phyloP scores from a whole-genome alignment of 2,329 filamentous ascomycete genomes.

The Fusarium sp. region DNA sequence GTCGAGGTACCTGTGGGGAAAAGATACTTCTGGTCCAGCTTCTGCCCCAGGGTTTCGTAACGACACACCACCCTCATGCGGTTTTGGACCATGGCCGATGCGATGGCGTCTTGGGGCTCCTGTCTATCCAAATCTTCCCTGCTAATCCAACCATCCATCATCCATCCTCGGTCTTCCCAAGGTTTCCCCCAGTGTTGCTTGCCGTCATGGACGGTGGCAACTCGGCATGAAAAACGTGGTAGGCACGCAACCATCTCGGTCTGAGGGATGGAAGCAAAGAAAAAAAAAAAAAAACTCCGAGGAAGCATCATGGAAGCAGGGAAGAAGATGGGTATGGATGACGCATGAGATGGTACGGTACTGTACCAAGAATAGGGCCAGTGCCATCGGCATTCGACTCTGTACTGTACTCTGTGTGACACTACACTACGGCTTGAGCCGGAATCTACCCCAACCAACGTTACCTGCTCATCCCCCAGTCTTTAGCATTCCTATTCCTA shows the following conservation, averaged over 20 bases:
- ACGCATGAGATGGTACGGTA: conserved; percentile 18
- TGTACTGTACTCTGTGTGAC: not conserved
- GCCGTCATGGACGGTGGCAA: conserved; percentile 28
- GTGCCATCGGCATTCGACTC: conserved; percentile 5
- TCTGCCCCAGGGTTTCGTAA: conserved; percentile 45
- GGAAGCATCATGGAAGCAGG: conserved; percentile 29
- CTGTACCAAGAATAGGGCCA: conserved; percentile 31
- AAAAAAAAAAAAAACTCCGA: not conserved
- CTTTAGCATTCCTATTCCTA: not conserved
- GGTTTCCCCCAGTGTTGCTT: conserved; percentile 5
- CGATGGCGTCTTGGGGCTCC: not conserved
- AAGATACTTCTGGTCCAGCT: conserved; percentile 40
- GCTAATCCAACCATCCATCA: conserved; percentile 3
- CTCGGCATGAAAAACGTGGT: conserved; percentile 17
- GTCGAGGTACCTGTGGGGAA: conserved; percentile 47
- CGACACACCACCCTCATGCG: conserved; percentile 39
- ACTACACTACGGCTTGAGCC: not conserved
- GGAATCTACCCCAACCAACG: not conserved
- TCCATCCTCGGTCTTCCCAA: not conserved
- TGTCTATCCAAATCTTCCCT: not conserved
- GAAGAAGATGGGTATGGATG: conserved; percentile 21
- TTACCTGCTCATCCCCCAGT: not conserved
- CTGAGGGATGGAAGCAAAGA: conserved; percentile 20
- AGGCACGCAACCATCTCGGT: conserved; percentile 20
- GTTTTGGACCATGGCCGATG: not conserved